Conservation (phyloP, 2,329 filamentous ascomycete genomes). For the Hymenotorrendiella dingleyae region DNA sequence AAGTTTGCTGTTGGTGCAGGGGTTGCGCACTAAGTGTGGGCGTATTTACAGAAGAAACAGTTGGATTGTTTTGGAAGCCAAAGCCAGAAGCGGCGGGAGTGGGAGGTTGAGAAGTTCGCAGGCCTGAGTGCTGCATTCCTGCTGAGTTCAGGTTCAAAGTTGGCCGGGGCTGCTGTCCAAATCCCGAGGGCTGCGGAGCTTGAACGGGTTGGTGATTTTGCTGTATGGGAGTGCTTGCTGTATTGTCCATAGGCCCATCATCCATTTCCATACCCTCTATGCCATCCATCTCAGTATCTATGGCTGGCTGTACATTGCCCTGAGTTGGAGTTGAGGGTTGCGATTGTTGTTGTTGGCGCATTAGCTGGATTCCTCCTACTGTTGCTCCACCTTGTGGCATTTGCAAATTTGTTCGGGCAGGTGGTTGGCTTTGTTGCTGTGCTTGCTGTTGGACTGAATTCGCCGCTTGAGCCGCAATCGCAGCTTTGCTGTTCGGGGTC, state of each 20-base stretch:
- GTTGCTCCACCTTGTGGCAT: conserved; percentile 25
- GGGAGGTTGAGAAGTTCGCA: conserved; percentile 78
- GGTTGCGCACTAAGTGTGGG: conserved; percentile 78
- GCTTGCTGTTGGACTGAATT: conserved; percentile 42
- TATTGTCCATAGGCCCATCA: conserved; percentile 59
- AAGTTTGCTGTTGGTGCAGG: conserved; percentile 45
- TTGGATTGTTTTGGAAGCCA: conserved; percentile 85
- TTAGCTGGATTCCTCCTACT: conserved; percentile 30
- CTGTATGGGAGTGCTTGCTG: conserved; percentile 40
- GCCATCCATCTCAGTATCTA: conserved; percentile 66
- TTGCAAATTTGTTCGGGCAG: conserved; percentile 23
- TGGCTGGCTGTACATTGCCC: conserved; percentile 23
- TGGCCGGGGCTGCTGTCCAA: conserved; percentile 59
- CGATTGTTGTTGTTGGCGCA: conserved; percentile 31
- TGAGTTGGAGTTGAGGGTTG: conserved; percentile 28
- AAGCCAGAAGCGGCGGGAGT: conserved; percentile 76
- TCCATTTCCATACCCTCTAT: conserved; percentile 98
- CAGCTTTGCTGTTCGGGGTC: conserved; percentile 43
- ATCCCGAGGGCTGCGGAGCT: conserved; percentile 59
- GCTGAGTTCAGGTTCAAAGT: conserved; percentile 72
- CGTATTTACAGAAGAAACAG: conserved; percentile 94
- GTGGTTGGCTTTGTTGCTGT: conserved; percentile 32
- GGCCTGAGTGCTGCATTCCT: conserved; percentile 67
- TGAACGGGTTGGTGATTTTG: conserved; percentile 55
- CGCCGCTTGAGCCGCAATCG: conserved; percentile 27